phyloP scores from a whole-genome alignment of 768 basidiomycete species.

The Leccinum sublutescens region DNA sequence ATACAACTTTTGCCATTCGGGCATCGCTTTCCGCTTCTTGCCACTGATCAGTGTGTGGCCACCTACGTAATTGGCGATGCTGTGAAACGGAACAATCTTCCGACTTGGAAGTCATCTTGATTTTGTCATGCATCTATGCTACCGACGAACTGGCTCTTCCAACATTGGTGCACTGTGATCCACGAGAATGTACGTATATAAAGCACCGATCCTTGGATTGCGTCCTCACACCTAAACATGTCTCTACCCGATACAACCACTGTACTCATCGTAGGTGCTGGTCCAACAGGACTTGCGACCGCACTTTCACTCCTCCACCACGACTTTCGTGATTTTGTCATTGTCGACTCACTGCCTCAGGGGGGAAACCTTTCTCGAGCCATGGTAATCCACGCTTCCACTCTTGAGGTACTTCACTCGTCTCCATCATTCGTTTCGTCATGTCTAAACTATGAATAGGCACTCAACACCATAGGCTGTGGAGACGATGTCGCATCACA shows the following conservation, averaged over 20 bases:
- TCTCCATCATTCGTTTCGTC: neutral
- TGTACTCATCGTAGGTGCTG: conserved; percentile 50
- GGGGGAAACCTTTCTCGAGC: conserved; percentile 44
- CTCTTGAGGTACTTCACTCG: conserved; percentile 42
- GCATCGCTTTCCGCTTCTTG: neutral
- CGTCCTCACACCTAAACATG: neutral
- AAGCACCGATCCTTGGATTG: neutral
- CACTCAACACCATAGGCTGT: conserved; percentile 44
- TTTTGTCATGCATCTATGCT: neutral
- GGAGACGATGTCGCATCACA: conserved; percentile 37
- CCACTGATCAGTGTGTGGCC: neutral
- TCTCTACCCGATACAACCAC: conserved; percentile 37
- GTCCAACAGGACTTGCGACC: conserved; percentile 46
- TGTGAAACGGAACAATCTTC: neutral
- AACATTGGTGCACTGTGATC: neutral
- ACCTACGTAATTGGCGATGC: neutral
- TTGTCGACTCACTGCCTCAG: conserved; percentile 40
- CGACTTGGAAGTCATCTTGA: neutral
- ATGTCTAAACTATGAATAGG: conserved; percentile 40
- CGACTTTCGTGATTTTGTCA: conserved; percentile 39
- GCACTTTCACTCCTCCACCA: conserved; percentile 45
- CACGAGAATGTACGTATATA: conserved; percentile 2
- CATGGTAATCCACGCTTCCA: conserved; percentile 47
- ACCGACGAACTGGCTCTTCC: neutral
- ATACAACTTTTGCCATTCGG: neutral